Conservation (phyloP, 495 filamentous ascomycete genomes). For the Trichoderma reesei region DNA sequence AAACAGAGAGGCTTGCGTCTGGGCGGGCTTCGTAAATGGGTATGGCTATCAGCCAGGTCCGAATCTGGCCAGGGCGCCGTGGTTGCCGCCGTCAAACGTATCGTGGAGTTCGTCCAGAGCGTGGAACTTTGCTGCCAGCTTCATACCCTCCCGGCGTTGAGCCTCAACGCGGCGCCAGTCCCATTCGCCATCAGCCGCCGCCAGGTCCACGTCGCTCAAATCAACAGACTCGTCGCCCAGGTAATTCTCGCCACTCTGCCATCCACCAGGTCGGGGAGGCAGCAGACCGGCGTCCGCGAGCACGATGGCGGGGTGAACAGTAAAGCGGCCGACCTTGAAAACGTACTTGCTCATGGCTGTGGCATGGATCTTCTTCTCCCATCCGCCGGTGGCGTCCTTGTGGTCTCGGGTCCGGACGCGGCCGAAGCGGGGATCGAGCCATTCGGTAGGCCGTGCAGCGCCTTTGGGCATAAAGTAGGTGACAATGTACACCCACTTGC, state of each 20-base stretch:
- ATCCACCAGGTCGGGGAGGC: conserved; percentile 44
- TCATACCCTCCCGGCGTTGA: conserved; percentile 36
- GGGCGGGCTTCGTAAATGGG: background rate
- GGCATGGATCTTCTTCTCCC: conserved; percentile 52
- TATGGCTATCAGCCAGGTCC: conserved; percentile 26
- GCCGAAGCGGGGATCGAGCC: conserved; percentile 19
- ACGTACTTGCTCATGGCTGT: conserved; percentile 79
- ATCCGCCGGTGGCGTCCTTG: conserved; percentile 32
- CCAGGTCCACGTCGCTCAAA: conserved; percentile 17
- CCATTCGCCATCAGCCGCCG: conserved; percentile 29
- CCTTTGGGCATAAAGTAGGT: conserved; percentile 50
- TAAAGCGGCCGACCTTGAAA: conserved; percentile 78
- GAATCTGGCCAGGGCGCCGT: conserved; percentile 38
- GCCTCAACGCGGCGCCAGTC: conserved; percentile 40
- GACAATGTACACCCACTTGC: conserved; percentile 42
- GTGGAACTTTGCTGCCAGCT: conserved; percentile 40
- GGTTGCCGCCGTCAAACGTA: conserved; percentile 38
- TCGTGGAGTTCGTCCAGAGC: conserved; percentile 39
- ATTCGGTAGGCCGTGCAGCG: conserved; percentile 37
- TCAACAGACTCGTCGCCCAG: conserved; percentile 25
- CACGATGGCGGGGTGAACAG: conserved; percentile 71
- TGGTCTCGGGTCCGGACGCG: conserved; percentile 16
- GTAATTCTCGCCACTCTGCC: conserved; percentile 32
- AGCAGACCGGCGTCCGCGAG: conserved; percentile 60
- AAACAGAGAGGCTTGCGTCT: background rate